phyloP scores from a whole-genome alignment of 1,139 yeast genomes.

The Yamadazyma triangularis region DNA sequence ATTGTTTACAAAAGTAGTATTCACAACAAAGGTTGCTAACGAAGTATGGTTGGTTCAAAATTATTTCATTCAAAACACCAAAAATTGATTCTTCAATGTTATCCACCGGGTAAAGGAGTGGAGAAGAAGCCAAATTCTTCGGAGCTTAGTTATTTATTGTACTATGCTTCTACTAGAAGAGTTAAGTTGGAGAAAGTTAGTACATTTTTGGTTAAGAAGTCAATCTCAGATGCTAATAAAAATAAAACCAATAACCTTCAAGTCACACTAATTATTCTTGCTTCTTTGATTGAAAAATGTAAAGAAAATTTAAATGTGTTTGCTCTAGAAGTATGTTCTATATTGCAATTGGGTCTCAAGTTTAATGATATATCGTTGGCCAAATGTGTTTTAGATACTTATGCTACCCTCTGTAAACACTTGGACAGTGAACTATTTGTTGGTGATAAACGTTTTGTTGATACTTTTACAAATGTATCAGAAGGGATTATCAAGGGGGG shows the following conservation, averaged over 20 bases:
- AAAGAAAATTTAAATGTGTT: slow-evolving; percentile 79
- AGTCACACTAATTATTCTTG: slow-evolving; percentile 71
- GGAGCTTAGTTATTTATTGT: slow-evolving; percentile 80
- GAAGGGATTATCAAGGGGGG: slow-evolving; percentile 28
- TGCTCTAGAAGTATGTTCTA: slow-evolving; percentile 56
- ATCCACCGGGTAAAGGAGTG: slow-evolving; percentile 80
- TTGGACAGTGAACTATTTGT: slow-evolving; percentile 67
- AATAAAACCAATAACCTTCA: slow-evolving; percentile 73
- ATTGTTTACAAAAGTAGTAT: too few relatives aligned
- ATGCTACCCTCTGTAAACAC: slow-evolving; percentile 55
- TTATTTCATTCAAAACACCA: slow-evolving; percentile 79
- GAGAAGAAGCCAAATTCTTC: slow-evolving; percentile 92
- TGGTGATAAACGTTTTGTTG: slow-evolving; percentile 64
- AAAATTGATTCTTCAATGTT: slow-evolving; percentile 83
- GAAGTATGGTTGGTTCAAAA: slow-evolving; percentile 8
- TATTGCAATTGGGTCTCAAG: slow-evolving; percentile 40
- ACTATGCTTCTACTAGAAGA: slow-evolving; percentile 89
- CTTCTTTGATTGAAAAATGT: slow-evolving; percentile 70
- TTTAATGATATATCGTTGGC: slow-evolving; percentile 54
- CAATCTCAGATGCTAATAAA: slow-evolving; percentile 57
- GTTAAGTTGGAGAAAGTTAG: slow-evolving; percentile 87
- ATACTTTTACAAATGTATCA: slow-evolving; percentile 42
- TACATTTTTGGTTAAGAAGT: slow-evolving; percentile 58
- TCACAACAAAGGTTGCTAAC: too few relatives aligned
- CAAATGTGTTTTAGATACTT: slow-evolving; percentile 49